A percentile compares a stretch with the other conserved stretches of the same genome.
Evolutionary conservation across 257 asterid species (phyloP).

Genomic region (Lantana camara): DNA sequence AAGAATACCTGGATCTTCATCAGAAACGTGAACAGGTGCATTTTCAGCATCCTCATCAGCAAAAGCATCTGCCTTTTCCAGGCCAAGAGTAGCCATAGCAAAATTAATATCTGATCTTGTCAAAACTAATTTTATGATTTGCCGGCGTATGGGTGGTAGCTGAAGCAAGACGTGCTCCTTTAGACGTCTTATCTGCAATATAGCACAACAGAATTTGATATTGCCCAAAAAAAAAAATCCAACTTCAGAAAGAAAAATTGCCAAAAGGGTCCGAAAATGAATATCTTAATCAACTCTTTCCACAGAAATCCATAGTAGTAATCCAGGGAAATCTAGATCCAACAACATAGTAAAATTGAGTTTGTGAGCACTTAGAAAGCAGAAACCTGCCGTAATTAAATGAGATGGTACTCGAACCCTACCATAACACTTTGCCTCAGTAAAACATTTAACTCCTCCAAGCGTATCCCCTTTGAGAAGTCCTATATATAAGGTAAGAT

Average conservation of each 20-base stretch:
- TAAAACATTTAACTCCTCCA: slow-evolving; percentile 85
- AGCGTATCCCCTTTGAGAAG: slow-evolving; percentile 86
- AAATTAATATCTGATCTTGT: slow-evolving; percentile 66
- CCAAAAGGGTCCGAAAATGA: slow-evolving; percentile 8
- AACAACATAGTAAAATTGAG: background rate
- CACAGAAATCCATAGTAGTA: background rate
- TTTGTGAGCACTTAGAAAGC: slow-evolving; percentile 17
- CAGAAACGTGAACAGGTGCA: slow-evolving; percentile 38
- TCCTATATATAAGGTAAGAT: slow-evolving; percentile 57
- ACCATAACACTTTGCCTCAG: slow-evolving; percentile 96
- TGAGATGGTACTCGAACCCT: slow-evolving; percentile 26
- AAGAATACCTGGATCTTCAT: slow-evolving; percentile 47
- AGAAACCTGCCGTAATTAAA: slow-evolving; percentile 5
- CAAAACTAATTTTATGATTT: slow-evolving; percentile 70
- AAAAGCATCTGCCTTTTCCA: slow-evolving; percentile 47
- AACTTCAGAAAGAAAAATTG: slow-evolving; percentile 15
- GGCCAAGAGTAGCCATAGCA: slow-evolving; percentile 63
- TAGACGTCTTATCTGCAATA: slow-evolving; percentile 82
- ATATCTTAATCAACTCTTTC: slow-evolving; percentile 14
- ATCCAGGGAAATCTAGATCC: slow-evolving; percentile 1
- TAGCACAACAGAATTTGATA: no score
- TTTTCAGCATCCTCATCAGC: slow-evolving; percentile 48
- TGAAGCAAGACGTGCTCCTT: slow-evolving; percentile 87
- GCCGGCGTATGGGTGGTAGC: slow-evolving; percentile 91
- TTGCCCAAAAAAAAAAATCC: no score